Base-by-base conservation (phyloP, 495 filamentous ascomycete genomes). In the Delitschia confertaspora region DNA sequence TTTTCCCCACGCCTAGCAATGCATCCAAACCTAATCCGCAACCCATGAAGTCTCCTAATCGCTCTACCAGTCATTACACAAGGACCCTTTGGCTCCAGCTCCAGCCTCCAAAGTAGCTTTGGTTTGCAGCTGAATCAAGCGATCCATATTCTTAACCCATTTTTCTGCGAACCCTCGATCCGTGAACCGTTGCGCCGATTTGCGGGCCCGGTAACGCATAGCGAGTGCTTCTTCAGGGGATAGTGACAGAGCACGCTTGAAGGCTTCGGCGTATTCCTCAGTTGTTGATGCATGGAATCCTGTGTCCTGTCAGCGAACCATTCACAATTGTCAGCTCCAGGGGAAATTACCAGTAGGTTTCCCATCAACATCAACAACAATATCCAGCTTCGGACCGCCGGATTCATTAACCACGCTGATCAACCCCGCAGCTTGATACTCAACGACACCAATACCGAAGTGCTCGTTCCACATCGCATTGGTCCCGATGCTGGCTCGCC, bases 401-500 rank as follows among this genome's bases (percentile, higher is more conserved):
- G 79, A 85, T 58, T 94, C 73, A 55, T 96, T 87, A 4, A 95
- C 93, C 0, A 98, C 88, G 27, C 78, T 75, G 38, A 98, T 83
- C 24, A 98, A 66, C 0, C 91, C 91, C 0, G 91, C 93, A 6
- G 91, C 91, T 62, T 94, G 91, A 58, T 98, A 98, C 66, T 98
- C 91, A 4, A 98, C 91, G 13, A 96, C 88, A 4, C 91, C 91
- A 49, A 98, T 98, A 13, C 91, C 93, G 58, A 96, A 98, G 64
- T 98, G 91, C 65, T 98, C 91, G 58, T 95, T 96, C 91, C 93
- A 98, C 91, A 98, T 98, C 42, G 79, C 88, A 56, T 98, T 98
- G 2, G 91, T 85, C 25, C 91, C 91, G 18, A 96, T 71, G 39
- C 76, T 88, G 22, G 79, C 73, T 16, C 67, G 72, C 27, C 74